Evolutionary conservation across 1,284 basidiomycete genomes (phyloP).

Genomic region (Tranzscheliella williamsii): DNA sequence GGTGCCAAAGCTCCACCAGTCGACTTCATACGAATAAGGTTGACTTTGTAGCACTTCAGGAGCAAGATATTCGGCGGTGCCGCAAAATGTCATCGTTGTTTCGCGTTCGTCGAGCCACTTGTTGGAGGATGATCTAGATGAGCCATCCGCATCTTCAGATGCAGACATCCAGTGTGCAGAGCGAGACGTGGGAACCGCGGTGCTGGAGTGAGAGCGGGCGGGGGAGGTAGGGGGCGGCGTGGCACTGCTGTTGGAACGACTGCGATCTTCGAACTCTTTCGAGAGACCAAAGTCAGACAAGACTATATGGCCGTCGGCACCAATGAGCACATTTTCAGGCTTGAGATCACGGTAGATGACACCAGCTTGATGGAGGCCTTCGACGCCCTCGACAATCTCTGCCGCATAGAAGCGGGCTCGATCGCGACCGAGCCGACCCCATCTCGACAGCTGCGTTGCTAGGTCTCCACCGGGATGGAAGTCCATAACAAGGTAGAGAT

Average conservation of each 20-base stretch:
- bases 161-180: conserved; percentile 86
- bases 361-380: conserved; percentile 97
- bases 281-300: conserved; percentile 98
- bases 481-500: conserved; percentile 61
- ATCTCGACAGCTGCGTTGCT: conserved; percentile 75
- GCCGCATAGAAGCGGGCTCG: conserved; percentile 97
- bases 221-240: conserved; percentile 74
- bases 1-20: conserved; percentile 99
- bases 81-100: conserved; percentile 97
- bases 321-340: conserved; percentile 98
- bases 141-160: conserved; percentile 64
- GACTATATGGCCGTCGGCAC: conserved; percentile 99
- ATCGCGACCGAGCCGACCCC: conserved; percentile 91
- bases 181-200: conserved; percentile 71
- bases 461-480: conserved; percentile 99
- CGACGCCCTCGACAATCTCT: conserved; percentile 94
- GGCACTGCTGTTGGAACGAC: conserved; percentile 71
- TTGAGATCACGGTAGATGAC: conserved; percentile 99
- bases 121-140: conserved; percentile 63
- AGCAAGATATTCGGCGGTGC: conserved; percentile 98
- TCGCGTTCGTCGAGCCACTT: conserved; percentile 96
- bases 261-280: conserved; percentile 72
- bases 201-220: conserved; percentile 42
- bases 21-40: conserved; percentile 96
- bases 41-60: conserved; percentile 97